Percentiles rank a stretch among this genome's conserved stretches.
Conservation (phyloP, 2,329 filamentous ascomycete genomes). For the Cytospora leucostoma region DNA sequence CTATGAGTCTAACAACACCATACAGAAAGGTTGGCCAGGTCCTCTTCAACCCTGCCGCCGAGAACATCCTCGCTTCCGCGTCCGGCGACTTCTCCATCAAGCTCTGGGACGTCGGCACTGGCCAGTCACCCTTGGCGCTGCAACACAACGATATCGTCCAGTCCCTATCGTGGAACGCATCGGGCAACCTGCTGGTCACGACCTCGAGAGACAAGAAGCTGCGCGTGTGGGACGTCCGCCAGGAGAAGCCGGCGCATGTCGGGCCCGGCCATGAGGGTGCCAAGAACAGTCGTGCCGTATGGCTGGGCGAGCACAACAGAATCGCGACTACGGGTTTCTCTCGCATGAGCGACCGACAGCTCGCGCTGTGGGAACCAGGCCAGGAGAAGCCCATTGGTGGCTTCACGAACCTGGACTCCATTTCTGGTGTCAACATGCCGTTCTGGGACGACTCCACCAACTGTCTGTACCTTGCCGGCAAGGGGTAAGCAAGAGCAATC, state of each 20-base stretch:
- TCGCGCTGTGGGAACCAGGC: constrained; percentile 93
- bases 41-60: constrained; percentile 93
- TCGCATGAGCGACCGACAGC: constrained; percentile 95
- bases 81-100: constrained; percentile 95
- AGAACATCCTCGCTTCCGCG: constrained; percentile 91
- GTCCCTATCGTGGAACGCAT: constrained; percentile 92
- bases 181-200: constrained; percentile 82
- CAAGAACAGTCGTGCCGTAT: constrained; percentile 95
- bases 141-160: constrained; percentile 92
- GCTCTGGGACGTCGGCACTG: constrained; percentile 88
- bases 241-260: constrained; percentile 85
- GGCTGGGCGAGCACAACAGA: constrained; percentile 96
- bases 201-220: constrained; percentile 98
- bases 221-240: constrained; percentile 94
- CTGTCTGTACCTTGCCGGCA: constrained; percentile 93
- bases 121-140: constrained; percentile 71
- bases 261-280: constrained; percentile 84
- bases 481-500: constrained; percentile 66
- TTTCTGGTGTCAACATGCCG: constrained; percentile 97
- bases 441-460: constrained; percentile 97
- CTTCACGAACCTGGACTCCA: constrained; percentile 88
- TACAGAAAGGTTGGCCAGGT: constrained; percentile 94
- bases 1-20: constrained; percentile 15
- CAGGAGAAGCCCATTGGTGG: constrained; percentile 84
- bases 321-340: constrained; percentile 97